A percentile compares a stretch with the other conserved stretches of the same genome.
Conservation (phyloP, 1,139 yeast species). For the Chernovozyma aurita region DNA sequence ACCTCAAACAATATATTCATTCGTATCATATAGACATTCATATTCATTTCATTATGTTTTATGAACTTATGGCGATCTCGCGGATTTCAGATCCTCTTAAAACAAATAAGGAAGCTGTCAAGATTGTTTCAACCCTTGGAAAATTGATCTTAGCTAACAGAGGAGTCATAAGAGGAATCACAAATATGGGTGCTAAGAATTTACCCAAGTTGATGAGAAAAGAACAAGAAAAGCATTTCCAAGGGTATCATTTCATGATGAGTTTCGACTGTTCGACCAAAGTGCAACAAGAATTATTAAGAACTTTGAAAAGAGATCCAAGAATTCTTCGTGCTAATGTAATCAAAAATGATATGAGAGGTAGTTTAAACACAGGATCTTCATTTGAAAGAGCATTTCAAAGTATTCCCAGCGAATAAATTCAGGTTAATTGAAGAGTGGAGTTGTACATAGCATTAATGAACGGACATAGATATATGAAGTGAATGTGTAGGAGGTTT, state of each 20-base stretch:
- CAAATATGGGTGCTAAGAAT: slow-evolving; percentile 72
- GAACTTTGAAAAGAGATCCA: slow-evolving; percentile 83
- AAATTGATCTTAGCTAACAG: slow-evolving; percentile 79
- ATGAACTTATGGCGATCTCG: slow-evolving; percentile 87
- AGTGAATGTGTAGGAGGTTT: neutral
- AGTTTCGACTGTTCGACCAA: slow-evolving; percentile 81
- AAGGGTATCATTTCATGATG: slow-evolving; percentile 84
- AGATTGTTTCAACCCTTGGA: slow-evolving; percentile 77
- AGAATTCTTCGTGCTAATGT: slow-evolving; percentile 80
- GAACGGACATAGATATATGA: no score
- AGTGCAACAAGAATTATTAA: slow-evolving; percentile 79
- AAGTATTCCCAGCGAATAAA: slow-evolving; percentile 4
- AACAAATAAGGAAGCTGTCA: slow-evolving; percentile 60
- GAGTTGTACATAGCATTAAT: slow-evolving; percentile 1
- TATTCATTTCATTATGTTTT: slow-evolving; percentile 71
- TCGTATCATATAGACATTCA: no score
- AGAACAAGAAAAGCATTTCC: slow-evolving; percentile 86
- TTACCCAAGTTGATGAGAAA: slow-evolving; percentile 80
- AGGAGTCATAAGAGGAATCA: slow-evolving; percentile 83
- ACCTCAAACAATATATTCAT: no score
- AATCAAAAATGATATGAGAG: slow-evolving; percentile 60
- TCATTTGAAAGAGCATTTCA: slow-evolving; percentile 34
- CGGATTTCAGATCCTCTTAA: slow-evolving; percentile 61
- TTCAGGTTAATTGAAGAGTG: no score
- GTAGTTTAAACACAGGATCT: slow-evolving; percentile 49